Evolutionary conservation across 345 rosid genomes (phyloP).

Genomic region (Sonneratia alba): DNA sequence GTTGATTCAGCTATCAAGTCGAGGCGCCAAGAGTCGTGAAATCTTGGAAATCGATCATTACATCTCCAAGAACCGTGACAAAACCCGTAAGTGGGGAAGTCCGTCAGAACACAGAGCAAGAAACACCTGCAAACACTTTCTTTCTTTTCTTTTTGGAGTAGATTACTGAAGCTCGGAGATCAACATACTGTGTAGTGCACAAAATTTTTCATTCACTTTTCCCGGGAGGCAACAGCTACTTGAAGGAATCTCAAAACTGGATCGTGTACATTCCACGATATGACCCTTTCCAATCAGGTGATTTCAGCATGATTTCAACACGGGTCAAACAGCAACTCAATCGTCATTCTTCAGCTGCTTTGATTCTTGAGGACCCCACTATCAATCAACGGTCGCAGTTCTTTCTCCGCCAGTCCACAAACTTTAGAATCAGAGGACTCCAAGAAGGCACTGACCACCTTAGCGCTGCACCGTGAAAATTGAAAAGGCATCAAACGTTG

Average conservation of each 20-base stretch:
- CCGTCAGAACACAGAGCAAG: no score
- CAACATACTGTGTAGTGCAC: no score
- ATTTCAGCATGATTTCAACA: neutral
- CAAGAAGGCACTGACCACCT: constrained; percentile 59
- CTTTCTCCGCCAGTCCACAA: constrained; percentile 37
- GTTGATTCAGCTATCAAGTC: no score
- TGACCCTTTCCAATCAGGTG: neutral
- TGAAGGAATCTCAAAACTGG: neutral
- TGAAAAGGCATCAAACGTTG: constrained; percentile 1
- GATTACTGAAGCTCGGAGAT: no score
- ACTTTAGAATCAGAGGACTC: constrained; percentile 49
- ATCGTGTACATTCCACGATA: neutral
- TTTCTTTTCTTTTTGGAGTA: no score
- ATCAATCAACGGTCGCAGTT: constrained; percentile 61
- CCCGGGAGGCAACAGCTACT: neutral
- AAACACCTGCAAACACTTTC: no score
- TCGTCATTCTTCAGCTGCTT: constrained; percentile 25
- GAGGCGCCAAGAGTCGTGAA: no score
- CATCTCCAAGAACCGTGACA: no score
- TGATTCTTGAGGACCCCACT: constrained; percentile 45
- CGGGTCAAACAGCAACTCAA: neutral
- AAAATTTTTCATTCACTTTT: neutral
- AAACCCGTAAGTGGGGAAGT: no score
- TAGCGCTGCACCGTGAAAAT: constrained; percentile 43
- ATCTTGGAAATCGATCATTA: no score